Conservation (phyloP, 768 basidiomycete species). For the Cubamyces lactineus region DNA sequence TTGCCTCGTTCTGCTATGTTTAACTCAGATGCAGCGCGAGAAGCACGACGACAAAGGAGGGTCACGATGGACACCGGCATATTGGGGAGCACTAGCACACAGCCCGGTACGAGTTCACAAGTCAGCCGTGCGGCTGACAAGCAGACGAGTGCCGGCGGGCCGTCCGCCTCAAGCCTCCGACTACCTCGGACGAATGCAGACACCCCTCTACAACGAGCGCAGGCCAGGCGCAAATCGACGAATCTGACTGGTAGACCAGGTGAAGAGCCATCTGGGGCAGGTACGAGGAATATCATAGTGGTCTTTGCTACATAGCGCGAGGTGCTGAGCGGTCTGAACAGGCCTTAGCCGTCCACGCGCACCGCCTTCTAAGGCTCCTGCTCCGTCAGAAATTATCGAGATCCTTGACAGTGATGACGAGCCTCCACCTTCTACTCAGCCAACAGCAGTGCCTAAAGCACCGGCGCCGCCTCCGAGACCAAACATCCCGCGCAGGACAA, state of each 20-base stretch:
- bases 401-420: constrained; percentile 16
- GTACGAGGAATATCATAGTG: not conserved
- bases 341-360: not conserved
- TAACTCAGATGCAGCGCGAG: not conserved
- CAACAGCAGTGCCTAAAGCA: not conserved
- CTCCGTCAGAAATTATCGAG: constrained; percentile 13
- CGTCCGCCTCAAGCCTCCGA: not conserved
- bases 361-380: not conserved
- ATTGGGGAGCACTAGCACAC: not conserved
- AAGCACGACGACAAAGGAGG: constrained; percentile 1
- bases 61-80: constrained; percentile 1
- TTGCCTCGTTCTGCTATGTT: not conserved
- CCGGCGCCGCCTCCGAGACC: not conserved
- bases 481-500: not conserved
- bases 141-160: not conserved
- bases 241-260: not conserved
- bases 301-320: not conserved
- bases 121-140: not conserved
- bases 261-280: not conserved
- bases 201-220: not conserved
- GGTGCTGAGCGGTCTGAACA: not conserved
- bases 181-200: not conserved
- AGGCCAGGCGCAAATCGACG: not conserved
- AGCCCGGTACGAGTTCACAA: not conserved
- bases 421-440: not conserved